These are phyloP conservation scores for Tolypocladium tropicale DNA, from an alignment of 2,329 filamentous ascomycete genomes.

Conservation along the genomic window DNA sequence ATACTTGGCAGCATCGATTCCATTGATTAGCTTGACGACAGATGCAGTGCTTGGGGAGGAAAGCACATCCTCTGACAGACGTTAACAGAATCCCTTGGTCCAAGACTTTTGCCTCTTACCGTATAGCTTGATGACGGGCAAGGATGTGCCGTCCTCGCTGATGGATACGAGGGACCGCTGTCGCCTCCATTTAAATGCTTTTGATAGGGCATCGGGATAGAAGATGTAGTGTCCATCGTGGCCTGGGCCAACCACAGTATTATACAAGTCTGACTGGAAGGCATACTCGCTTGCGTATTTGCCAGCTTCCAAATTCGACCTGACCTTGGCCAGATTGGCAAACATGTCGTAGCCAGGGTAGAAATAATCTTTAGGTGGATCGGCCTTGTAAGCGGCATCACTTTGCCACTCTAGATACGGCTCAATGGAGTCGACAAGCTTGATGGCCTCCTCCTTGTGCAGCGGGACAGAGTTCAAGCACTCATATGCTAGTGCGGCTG, in stretches of 20 bases:
- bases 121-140: conserved; percentile 12
- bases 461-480: conserved; percentile 30
- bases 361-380: conserved; percentile 40
- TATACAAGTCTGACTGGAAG: conserved; percentile 43
- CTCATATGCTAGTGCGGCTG: conserved; percentile 23
- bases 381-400: conserved; percentile 34
- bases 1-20: conserved; percentile 11
- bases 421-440: conserved; percentile 25
- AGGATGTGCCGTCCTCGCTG: conserved; percentile 17
- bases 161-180: conserved; percentile 27
- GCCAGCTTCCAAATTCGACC: conserved; percentile 26
- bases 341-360: conserved; percentile 38
- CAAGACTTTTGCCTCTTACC: conserved; percentile 2
- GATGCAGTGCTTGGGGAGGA: conserved; percentile 11
- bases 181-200: conserved; percentile 6
- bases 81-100: not conserved
- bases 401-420: conserved; percentile 38
- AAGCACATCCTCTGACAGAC: conserved; percentile 7
- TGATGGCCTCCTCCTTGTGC: conserved; percentile 19
- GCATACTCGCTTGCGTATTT: conserved; percentile 42
- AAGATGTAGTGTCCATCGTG: conserved; percentile 54
- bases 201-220: conserved; percentile 6
- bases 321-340: conserved; percentile 32
- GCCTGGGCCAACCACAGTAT: conserved; percentile 34
- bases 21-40: conserved; percentile 16